Conservation (phyloP, 371 early-diverging fungal genomes). For the Dinochytrium kinnereticum region DNA sequence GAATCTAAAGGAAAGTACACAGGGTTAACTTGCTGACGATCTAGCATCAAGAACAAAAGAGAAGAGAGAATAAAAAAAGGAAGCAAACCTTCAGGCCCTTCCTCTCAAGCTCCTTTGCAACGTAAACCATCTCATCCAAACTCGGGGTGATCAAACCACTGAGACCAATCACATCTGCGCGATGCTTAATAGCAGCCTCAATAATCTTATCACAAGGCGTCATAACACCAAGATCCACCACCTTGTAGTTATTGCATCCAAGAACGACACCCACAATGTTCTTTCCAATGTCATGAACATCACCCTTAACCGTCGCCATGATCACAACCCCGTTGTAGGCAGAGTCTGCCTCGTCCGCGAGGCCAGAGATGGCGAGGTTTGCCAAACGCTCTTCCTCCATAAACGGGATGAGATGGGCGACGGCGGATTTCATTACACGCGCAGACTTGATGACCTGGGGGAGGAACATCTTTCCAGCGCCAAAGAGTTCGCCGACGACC, state of each 20-base stretch:
- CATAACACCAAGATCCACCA: constrained; percentile 95
- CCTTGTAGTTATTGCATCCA: constrained; percentile 94
- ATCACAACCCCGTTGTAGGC: constrained; percentile 84
- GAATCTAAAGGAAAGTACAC: constrained; percentile 54
- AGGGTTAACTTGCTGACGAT: not conserved
- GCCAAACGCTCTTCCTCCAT: constrained; percentile 86
- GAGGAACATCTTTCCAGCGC: constrained; percentile 94
- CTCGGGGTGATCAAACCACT: constrained; percentile 94
- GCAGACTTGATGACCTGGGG: constrained; percentile 97
- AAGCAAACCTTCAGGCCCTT: constrained; percentile 72
- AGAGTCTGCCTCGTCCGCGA: constrained; percentile 50
- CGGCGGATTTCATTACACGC: constrained; percentile 90
- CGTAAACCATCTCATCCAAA: constrained; percentile 94
- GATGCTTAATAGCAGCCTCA: constrained; percentile 79
- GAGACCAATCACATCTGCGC: constrained; percentile 89
- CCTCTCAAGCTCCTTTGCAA: constrained; percentile 88
- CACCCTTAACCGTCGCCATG: constrained; percentile 91
- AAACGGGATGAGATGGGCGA: constrained; percentile 89
- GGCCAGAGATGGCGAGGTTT: constrained; percentile 58
- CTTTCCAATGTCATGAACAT: constrained; percentile 58
- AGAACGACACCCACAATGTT: constrained; percentile 94
- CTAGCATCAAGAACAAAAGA: not conserved
- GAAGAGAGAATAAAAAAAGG: not conserved
- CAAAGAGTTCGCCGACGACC: constrained; percentile 91
- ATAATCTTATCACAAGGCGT: constrained; percentile 89